Evolutionary conservation across 805 yeast species (phyloP).

Genomic region (Candida silvicultrix): DNA sequence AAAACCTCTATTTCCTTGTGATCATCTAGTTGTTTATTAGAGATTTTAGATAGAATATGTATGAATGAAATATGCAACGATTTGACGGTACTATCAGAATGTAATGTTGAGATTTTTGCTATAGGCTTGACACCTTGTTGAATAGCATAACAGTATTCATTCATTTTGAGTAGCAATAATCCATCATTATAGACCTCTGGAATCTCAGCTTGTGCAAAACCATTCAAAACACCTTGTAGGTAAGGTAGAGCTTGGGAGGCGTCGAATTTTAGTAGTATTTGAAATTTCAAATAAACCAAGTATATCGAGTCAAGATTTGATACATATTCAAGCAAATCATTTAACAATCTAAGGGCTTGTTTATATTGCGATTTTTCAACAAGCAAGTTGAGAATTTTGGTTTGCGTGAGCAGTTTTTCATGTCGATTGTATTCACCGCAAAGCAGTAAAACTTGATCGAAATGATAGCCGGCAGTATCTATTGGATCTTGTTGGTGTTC

Average conservation of each 20-base stretch:
- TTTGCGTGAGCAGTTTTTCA: constrained; percentile 5
- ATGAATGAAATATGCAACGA: not conserved
- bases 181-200: constrained; percentile 1
- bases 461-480: constrained; percentile 6
- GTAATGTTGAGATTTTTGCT: not conserved
- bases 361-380: constrained; percentile 2
- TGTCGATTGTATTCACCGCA: constrained; percentile 5
- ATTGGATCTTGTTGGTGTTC: not conserved
- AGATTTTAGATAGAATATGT: no score
- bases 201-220: not conserved
- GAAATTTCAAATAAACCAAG: constrained; percentile 6
- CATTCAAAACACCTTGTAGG: constrained; percentile 1
- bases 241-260: constrained; percentile 8
- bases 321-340: not conserved
- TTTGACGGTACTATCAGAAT: not conserved
- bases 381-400: constrained; percentile 1
- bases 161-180: constrained; percentile 3
- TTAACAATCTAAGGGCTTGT: constrained; percentile 7
- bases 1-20: not conserved
- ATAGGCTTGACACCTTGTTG: constrained; percentile 7
- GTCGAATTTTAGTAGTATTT: constrained; percentile 4
- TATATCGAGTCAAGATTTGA: not conserved
- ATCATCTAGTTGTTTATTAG: not conserved
- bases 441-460: constrained; percentile 9
- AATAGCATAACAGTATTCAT: constrained; percentile 9